Evolutionary conservation across 2,329 filamentous ascomycete genomes (phyloP), one percentile per base, ranked within the genome.

Genomic region (Trichoderma brevicompactum): DNA sequence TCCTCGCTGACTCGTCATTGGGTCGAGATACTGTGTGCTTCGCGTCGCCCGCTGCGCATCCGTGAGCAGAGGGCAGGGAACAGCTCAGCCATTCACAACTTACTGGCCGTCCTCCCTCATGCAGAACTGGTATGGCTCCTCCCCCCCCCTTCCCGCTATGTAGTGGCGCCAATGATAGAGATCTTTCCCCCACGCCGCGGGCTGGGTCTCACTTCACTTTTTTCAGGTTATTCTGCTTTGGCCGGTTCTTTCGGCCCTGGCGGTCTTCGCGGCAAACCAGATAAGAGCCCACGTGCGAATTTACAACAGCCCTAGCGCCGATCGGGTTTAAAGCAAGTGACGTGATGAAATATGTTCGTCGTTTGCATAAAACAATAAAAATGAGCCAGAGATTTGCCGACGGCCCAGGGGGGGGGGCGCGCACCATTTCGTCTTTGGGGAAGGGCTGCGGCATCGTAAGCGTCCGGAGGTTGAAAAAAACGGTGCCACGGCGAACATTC

Each of bases 231-330:
- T 34, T 36, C 19, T 59, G 46, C 15, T 28, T 23, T 38, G 32
- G 59, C 40, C 62, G 62, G 62, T 65, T 59, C 62, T 50, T 44
- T 65, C 61, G 61, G 63, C 15, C 34, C 52, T 64, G 58, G 65
- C 65, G 65, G 65, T 54, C 60, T 52, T 66, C 65, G 65, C 65
- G 58, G 65, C 60, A 66, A 66, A 58, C 38, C 44, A 64, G 52
- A 66, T 58, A 55, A 65, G 55, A 65, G 19, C 65, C 60, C 65
- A 64, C 65, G 65, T 66, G 65, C 60, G 46, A 66, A 55, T 63
- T 62, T 55, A 19, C 23, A 50, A 66, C 34, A 41, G 65, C 59
- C 54, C 59, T 66, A 66, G 65, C 65, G 59, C 65, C 49, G 48
- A 65, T 61, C 36, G 52, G 38, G 48, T 19, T 36, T 43, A 65